These are phyloP conservation scores for Cryptosporidium andersoni DNA, from an alignment of 169 alveolate genomes.

Conservation along the genomic window DNA sequence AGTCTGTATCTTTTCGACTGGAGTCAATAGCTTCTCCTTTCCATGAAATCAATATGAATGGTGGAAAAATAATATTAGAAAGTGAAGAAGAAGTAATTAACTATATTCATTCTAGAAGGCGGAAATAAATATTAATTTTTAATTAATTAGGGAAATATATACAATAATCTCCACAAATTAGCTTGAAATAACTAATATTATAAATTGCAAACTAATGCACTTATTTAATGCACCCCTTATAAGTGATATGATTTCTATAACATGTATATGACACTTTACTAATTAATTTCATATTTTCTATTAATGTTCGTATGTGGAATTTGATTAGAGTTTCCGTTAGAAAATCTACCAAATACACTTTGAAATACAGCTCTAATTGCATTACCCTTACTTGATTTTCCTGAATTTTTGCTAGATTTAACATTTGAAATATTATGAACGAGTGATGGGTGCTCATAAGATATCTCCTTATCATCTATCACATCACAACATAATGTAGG, in stretches of 20 bases:
- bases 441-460: conserved; percentile 33
- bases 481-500: conserved; percentile 34
- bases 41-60: background rate
- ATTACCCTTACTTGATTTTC: conserved; percentile 26
- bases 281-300: conserved; percentile 56
- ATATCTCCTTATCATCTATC: conserved; percentile 19
- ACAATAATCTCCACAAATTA: background rate
- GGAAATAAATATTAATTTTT: conserved; percentile 5
- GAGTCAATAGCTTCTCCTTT: conserved; percentile 15
- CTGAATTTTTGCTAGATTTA: conserved; percentile 5
- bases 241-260: background rate
- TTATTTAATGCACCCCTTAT: background rate
- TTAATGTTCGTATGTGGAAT: conserved; percentile 1
- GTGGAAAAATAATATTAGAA: conserved; percentile 33
- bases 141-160: background rate
- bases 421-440: conserved; percentile 32
- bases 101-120: conserved; percentile 12
- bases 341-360: conserved; percentile 62
- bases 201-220: background rate
- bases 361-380: conserved; percentile 58
- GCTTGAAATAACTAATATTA: background rate
- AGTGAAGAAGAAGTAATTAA: conserved; percentile 46
- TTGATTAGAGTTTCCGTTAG: conserved; percentile 16
- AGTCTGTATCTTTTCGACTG: conserved; percentile 14
- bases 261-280: background rate